These are phyloP conservation scores for Phoma sp. DNA, from an alignment of 2,329 filamentous ascomycete species.

Conservation along the genomic window DNA sequence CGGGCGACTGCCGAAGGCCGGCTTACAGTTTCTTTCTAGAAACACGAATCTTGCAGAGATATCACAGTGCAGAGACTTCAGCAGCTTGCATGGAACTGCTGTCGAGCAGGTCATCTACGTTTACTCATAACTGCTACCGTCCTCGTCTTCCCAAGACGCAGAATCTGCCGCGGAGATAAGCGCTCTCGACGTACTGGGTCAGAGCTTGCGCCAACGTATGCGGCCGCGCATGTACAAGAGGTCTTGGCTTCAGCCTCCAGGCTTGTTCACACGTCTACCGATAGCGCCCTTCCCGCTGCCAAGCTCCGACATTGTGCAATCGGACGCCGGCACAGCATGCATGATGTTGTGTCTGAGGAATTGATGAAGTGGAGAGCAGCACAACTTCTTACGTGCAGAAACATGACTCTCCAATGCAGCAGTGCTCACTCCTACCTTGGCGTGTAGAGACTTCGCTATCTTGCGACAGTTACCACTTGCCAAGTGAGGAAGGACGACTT, in stretches of 20 bases:
- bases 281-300: constrained; percentile 16
- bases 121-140: not conserved
- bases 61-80: constrained; percentile 6
- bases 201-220: constrained; percentile 1
- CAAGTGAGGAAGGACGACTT: not conserved
- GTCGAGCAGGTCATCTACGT: not conserved
- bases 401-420: constrained; percentile 13
- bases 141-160: not conserved
- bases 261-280: constrained; percentile 16
- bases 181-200: not conserved
- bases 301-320: constrained; percentile 16
- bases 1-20: constrained; percentile 14
- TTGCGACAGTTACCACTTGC: constrained; percentile 2
- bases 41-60: constrained; percentile 13
- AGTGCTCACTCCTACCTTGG: constrained; percentile 3
- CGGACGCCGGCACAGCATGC: not conserved
- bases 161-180: constrained; percentile 1
- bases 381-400: constrained; percentile 11
- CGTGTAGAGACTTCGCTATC: not conserved
- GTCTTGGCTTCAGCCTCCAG: constrained; percentile 16
- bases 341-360: constrained; percentile 1
- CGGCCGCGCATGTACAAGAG: constrained; percentile 16
- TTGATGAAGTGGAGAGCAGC: constrained; percentile 6
- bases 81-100: constrained; percentile 4
- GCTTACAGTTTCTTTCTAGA: constrained; percentile 16